phyloP scores from a whole-genome alignment of 768 basidiomycete species.

The Cystofilobasidium ferigula region DNA sequence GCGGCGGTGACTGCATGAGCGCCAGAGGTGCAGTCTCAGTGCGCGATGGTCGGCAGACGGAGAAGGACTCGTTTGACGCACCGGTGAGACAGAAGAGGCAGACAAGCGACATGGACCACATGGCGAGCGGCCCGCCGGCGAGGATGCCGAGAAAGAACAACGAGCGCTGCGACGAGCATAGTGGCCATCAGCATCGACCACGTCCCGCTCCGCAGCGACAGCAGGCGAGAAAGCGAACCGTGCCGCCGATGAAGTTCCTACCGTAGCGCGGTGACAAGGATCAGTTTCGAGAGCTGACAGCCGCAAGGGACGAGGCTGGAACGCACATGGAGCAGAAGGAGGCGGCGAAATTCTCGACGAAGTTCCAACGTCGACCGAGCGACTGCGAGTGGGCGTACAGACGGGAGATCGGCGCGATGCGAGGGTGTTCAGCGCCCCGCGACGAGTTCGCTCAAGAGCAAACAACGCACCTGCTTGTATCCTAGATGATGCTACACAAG shows the following conservation, averaged over 20 bases:
- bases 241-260: constrained; percentile 81
- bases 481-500: not conserved
- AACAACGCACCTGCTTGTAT: constrained; percentile 3
- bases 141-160: constrained; percentile 67
- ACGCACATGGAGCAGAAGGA: constrained; percentile 1
- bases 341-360: not conserved
- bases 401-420: not conserved
- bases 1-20: constrained; percentile 5
- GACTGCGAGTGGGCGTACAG: no score
- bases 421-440: not conserved
- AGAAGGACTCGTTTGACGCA: constrained; percentile 1
- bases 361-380: constrained; percentile 7
- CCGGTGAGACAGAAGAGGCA: constrained; percentile 74
- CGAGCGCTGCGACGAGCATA: constrained; percentile 45
- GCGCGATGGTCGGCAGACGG: not conserved
- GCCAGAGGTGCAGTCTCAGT: not conserved
- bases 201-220: not conserved
- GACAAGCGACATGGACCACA: constrained; percentile 77
- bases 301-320: not conserved
- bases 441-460: not conserved
- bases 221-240: constrained; percentile 47
- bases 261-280: constrained; percentile 78
- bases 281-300: constrained; percentile 48
- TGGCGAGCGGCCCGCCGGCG: constrained; percentile 75
- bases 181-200: not conserved